A percentile compares a stretch with the other conserved stretches of the same genome.
Evolutionary conservation across 176 grass and related monocot genomes (phyloP).

Genomic region (Triticum timopheevii): DNA sequence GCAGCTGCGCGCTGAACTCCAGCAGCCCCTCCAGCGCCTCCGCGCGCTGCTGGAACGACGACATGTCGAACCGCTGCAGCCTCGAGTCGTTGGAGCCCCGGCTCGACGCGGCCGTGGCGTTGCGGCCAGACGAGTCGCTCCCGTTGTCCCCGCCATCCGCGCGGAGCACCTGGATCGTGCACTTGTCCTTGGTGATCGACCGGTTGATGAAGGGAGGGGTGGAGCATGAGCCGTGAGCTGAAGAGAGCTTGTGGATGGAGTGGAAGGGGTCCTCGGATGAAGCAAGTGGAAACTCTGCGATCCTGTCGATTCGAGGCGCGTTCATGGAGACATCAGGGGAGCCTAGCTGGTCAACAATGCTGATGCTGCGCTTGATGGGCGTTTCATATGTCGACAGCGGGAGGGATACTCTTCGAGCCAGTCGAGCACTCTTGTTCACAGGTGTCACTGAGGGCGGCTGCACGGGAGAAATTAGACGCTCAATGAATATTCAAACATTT

Average conservation of each 20-base stretch:
- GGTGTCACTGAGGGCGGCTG: constrained; percentile 33
- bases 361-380: constrained; percentile 35
- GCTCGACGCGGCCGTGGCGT: constrained; percentile 55
- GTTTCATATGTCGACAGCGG: constrained; percentile 51
- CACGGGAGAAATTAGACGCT: background rate
- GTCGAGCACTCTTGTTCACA: constrained; percentile 23
- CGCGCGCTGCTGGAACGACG: constrained; percentile 84
- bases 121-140: constrained; percentile 54
- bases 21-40: constrained; percentile 91
- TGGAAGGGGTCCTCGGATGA: constrained; percentile 59
- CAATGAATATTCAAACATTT: background rate
- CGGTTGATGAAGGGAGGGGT: constrained; percentile 58
- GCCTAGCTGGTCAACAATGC: constrained; percentile 48
- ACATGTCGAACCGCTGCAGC: constrained; percentile 81
- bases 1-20: constrained; percentile 84
- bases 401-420: constrained; percentile 59
- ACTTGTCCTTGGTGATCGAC: constrained; percentile 97
- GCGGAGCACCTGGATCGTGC: constrained; percentile 65
- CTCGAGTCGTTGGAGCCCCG: constrained; percentile 73
- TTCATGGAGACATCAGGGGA: constrained; percentile 85
- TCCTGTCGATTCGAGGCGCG: constrained; percentile 82
- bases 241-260: constrained; percentile 29
- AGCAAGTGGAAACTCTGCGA: constrained; percentile 82
- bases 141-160: constrained; percentile 51
- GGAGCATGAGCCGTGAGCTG: constrained; percentile 43